These are phyloP conservation scores for Coemansia furcata DNA, from an alignment of 192 early-diverging fungal genomes.

Conservation along the genomic window DNA sequence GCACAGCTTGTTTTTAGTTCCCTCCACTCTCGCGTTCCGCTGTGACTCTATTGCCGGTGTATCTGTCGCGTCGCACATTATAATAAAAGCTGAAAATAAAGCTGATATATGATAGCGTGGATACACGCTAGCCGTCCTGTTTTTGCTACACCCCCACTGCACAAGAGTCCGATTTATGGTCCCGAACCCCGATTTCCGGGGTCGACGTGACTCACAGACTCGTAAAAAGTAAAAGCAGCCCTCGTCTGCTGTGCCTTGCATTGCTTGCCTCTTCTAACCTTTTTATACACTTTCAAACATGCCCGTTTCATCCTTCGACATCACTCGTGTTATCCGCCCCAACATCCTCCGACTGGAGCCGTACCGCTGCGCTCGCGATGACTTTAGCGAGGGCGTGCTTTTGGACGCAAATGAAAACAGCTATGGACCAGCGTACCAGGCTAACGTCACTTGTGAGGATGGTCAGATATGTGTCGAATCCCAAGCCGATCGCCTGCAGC, in stretches of 20 bases:
- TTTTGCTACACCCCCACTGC: background rate
- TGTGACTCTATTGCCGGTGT: background rate
- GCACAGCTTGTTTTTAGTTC: conserved; percentile 38
- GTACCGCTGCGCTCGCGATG: conserved; percentile 98
- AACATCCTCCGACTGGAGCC: conserved; percentile 81
- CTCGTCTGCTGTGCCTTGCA: conserved; percentile 5
- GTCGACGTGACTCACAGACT: background rate
- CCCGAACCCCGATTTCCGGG: background rate
- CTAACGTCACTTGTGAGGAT: conserved; percentile 33
- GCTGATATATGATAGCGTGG: too few relatives aligned
- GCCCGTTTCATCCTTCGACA: conserved; percentile 50
- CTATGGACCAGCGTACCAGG: conserved; percentile 64
- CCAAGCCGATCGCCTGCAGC: conserved; percentile 42
- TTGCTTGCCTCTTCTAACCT: background rate
- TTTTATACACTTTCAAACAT: conserved; percentile 8
- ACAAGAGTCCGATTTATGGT: background rate
- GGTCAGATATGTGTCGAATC: conserved; percentile 2
- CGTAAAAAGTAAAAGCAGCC: background rate
- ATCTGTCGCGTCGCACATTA: conserved; percentile 12
- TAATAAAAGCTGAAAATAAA: background rate
- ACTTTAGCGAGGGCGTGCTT: conserved; percentile 89
- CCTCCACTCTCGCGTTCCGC: background rate
- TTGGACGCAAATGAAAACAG: conserved; percentile 99
- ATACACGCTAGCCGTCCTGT: background rate
- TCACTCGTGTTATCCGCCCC: conserved; percentile 69